Base-by-base conservation (phyloP, 169 alveolate genomes). In the Plasmodium cynomolgi region DNA sequence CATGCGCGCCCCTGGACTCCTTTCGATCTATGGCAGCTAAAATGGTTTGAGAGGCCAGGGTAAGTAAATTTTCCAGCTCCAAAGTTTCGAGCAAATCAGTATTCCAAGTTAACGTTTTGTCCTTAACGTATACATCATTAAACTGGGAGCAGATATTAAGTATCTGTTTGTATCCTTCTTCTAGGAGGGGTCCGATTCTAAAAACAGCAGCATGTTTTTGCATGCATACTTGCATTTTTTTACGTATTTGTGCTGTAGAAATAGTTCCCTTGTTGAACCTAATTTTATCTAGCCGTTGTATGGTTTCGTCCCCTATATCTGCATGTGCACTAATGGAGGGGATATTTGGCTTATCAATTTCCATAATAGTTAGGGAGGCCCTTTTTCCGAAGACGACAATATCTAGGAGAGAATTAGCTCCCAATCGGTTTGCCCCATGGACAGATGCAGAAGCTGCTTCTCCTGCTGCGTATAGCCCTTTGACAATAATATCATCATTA, bases 361-460 rank as follows among this genome's bases (percentile, higher is more conserved):
- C 99, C 85, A 97, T 95, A 0, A 98, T 97, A 2, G 99, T 97
- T 81, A 95, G 94, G 2, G 99, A 99, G 29, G 99, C 99, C 91
- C 98, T 97, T 93, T 99, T 98, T 84, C 99, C 99, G 95, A 98
- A 99, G 58, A 99, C 99, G 39, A 98, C 99, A 86, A 99, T 95
- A 93, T 99, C 99, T 77, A 99, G 92, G 82, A 99, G 96, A 29
- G 99, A 98, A 96, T 99, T 99, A 58, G 99, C 99, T 31, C 99
- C 99, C 50, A 99, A 96, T 56, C 99, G 96, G 97, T 99, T 99
- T 8, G 99, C 99, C 37, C 99, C 99, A 93, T 99, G 99, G 73
- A 99, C 99, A 33, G 99, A 98, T 37, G 99, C 99, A 92, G 99
- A 98, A 20, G 99, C 99, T 13, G 99, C 99, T 96, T 99, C 99